Conservation (phyloP, 352 stramenopile species). For the Globisporangium recalcitrans region DNA sequence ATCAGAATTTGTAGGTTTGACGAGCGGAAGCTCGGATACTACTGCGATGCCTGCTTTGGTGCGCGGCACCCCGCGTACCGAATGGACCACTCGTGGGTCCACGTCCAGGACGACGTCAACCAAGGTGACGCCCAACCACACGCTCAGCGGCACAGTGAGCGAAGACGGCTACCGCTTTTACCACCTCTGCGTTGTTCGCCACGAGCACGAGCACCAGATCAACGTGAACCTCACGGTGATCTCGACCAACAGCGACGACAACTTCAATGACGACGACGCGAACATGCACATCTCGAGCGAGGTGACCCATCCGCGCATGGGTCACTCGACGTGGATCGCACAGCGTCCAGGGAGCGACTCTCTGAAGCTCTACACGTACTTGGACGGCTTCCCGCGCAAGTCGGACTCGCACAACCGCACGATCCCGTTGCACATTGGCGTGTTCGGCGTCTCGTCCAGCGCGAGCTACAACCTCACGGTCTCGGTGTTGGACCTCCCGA, state of each 20-base stretch:
- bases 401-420: slow-evolving; percentile 35
- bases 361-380: slow-evolving; percentile 68
- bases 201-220: slow-evolving; percentile 76
- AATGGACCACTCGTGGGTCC: slow-evolving; percentile 45
- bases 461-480: slow-evolving; percentile 48
- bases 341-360: slow-evolving; percentile 49
- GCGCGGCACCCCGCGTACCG: slow-evolving; percentile 49
- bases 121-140: slow-evolving; percentile 57
- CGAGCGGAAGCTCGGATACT: slow-evolving; percentile 38
- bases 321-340: slow-evolving; percentile 66
- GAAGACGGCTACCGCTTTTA: slow-evolving; percentile 61
- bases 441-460: slow-evolving; percentile 35
- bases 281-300: slow-evolving; percentile 73
- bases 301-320: slow-evolving; percentile 53
- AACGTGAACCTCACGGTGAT: slow-evolving; percentile 49
- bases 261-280: slow-evolving; percentile 28
- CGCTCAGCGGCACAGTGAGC: slow-evolving; percentile 54
- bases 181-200: slow-evolving; percentile 66
- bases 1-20: slow-evolving; percentile 45
- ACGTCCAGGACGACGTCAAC: slow-evolving; percentile 48
- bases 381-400: slow-evolving; percentile 70
- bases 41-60: slow-evolving; percentile 66
- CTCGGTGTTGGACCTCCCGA: slow-evolving; percentile 53
- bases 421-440: slow-evolving; percentile 68
- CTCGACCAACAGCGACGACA: not conserved